These are phyloP conservation scores for Cladosporium sp. DNA, from an alignment of 2,329 filamentous ascomycete genomes.

Conservation along the genomic window DNA sequence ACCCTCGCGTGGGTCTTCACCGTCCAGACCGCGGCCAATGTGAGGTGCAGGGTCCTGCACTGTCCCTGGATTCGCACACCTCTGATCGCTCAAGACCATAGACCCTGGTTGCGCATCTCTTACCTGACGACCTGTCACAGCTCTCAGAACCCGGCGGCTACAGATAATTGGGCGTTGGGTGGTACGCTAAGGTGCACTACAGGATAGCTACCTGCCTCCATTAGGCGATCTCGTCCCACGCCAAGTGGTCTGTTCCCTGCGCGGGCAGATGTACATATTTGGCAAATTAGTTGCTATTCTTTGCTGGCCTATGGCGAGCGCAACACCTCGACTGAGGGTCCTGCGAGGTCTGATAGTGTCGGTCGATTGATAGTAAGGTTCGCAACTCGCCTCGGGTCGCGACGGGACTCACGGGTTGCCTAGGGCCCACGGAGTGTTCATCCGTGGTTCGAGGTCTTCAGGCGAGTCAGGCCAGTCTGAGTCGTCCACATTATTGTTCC, in stretches of 20 bases:
- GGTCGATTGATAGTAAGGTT: constrained; percentile 4
- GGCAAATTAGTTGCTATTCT: constrained; percentile 12
- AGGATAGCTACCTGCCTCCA: constrained; percentile 11
- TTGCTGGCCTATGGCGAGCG: constrained; percentile 10
- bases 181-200: constrained; percentile 3
- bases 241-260: neutral
- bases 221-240: constrained; percentile 4
- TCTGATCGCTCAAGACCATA: constrained; percentile 1
- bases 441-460: neutral
- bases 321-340: neutral
- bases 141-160: constrained; percentile 17
- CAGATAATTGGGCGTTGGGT: constrained; percentile 14
- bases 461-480: neutral
- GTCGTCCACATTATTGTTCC: constrained; percentile 20
- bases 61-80: constrained; percentile 19
- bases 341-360: neutral
- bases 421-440: neutral
- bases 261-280: neutral
- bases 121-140: constrained; percentile 7
- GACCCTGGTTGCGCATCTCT: constrained; percentile 8
- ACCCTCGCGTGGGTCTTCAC: constrained; percentile 14
- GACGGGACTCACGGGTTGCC: neutral
- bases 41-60: constrained; percentile 3
- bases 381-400: constrained; percentile 11
- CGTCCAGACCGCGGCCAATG: constrained; percentile 17